Evolutionary conservation across 176 grass and related monocot species (phyloP).

Genomic region (Puya raimondii): DNA sequence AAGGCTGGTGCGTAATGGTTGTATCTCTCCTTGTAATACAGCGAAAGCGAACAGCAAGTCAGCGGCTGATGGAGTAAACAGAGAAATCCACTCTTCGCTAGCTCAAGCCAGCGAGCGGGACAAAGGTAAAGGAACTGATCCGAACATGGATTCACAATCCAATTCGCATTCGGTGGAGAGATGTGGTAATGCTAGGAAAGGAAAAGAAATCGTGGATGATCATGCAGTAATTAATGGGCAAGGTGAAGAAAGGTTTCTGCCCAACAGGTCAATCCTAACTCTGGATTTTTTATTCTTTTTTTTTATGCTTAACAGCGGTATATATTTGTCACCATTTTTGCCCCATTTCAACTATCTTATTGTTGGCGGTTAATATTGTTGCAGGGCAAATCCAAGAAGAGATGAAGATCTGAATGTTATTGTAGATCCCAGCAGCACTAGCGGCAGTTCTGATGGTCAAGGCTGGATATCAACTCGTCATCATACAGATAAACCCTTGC

Average conservation of each 20-base stretch:
- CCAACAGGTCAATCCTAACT: neutral
- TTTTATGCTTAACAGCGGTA: neutral
- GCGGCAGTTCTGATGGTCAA: slow-evolving; percentile 10
- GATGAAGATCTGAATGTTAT: slow-evolving; percentile 14
- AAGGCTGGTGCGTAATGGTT: slow-evolving; percentile 29
- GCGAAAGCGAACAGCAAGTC: slow-evolving; percentile 15
- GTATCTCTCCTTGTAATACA: slow-evolving; percentile 24
- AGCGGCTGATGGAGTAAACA: neutral
- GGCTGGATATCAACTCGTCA: slow-evolving; percentile 41
- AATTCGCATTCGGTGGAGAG: slow-evolving; percentile 17
- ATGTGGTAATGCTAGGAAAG: slow-evolving; percentile 22
- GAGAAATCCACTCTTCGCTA: neutral
- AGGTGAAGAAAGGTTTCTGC: slow-evolving; percentile 19
- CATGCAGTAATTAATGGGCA: neutral
- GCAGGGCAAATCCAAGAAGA: slow-evolving; percentile 24
- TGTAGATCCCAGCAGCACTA: slow-evolving; percentile 9
- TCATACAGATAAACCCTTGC: slow-evolving; percentile 21
- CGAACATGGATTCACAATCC: neutral
- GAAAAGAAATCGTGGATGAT: slow-evolving; percentile 31
- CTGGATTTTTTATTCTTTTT: neutral
- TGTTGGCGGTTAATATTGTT: neutral
- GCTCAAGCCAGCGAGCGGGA: neutral
- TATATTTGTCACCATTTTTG: no score
- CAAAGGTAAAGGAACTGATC: neutral
- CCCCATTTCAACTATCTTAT: neutral